Evolutionary conservation across 768 basidiomycete genomes (phyloP), one percentile per base, ranked within the genome.

Genomic region (Kwoniella botswanensis): DNA sequence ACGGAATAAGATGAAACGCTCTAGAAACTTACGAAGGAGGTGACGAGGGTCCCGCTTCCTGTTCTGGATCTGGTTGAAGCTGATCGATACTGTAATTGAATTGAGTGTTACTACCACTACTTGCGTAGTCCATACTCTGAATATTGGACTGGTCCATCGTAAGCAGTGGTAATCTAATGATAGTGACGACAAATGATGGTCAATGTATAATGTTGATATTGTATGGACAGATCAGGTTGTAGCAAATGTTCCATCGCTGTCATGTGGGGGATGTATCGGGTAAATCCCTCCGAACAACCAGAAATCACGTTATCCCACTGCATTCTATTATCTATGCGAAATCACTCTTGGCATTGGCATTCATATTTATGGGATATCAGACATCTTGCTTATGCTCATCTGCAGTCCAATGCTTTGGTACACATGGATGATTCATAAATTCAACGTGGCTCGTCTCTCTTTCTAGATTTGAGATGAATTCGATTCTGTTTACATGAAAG

Each of bases 41-140:
- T 15, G 65, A 59, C 7, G 65, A 67, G 15, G 65, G 57, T 29
- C 65, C 65, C 4, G 56, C 65, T 17, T 57, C 46, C 46, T 50
- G 46, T 15, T 4, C 12, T 50, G 46, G 46, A 7, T 50, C 46
- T 50, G 12, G 9, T 50, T 50, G 6, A 35, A 35, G 35, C 35
- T 35, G 35, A 7, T 35, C 46, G 46, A 50, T 50, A 18, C 0
- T 50, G 18, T 50, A 50, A 18, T 50, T 18, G 46, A 50, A 50
- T 50, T 50, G 46, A 2, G 46, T 2, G 12, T 13, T 50, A 50
- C 18, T 50, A 50, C 18, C 2, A 10, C 46, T 50, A 10, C 46
- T 50, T 50, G 46, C 18, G 46, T 50, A 50, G 18, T 50, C 18
- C 46, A 50, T 50, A 50, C 9, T 50, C 10, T 50, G 46, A 1